Evolutionary conservation across 108 stramenopile species (phyloP).

Genomic region (Nitzschia sp.): DNA sequence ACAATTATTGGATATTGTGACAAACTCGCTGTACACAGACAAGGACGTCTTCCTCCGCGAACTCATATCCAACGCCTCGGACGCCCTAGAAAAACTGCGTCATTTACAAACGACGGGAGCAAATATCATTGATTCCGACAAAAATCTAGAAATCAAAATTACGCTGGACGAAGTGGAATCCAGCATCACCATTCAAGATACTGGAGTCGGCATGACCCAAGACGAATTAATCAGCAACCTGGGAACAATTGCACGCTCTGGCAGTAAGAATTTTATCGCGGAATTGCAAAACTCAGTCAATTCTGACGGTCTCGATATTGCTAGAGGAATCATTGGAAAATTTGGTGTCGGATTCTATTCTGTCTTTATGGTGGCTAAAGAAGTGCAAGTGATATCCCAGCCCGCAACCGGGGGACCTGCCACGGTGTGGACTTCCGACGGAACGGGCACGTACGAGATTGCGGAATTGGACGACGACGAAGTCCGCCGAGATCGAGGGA

Average conservation of each 20-base stretch:
- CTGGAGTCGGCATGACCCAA: constrained; percentile 93
- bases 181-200: constrained; percentile 94
- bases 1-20: constrained; percentile 89
- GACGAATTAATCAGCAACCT: constrained; percentile 91
- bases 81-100: constrained; percentile 96
- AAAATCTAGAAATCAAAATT: constrained; percentile 82
- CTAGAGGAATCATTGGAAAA: constrained; percentile 91
- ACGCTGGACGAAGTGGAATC: constrained; percentile 80
- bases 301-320: constrained; percentile 40
- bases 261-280: constrained; percentile 92
- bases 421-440: constrained; percentile 82
- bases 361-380: constrained; percentile 94
- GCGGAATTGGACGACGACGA: constrained; percentile 45
- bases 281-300: constrained; percentile 50
- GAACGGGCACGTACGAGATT: constrained; percentile 85
- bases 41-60: constrained; percentile 99
- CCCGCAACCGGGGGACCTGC: constrained; percentile 39
- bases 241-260: constrained; percentile 97
- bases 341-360: constrained; percentile 99
- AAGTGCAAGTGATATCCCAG: constrained; percentile 73
- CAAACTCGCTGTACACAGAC: constrained; percentile 98
- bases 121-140: constrained; percentile 45
- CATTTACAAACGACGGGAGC: constrained; percentile 74
- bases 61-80: constrained; percentile 95
- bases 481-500: constrained; percentile 87